Evolutionary conservation across 1,284 basidiomycete genomes (phyloP).

Genomic region (Apiotrichum mycotoxinovorans): DNA sequence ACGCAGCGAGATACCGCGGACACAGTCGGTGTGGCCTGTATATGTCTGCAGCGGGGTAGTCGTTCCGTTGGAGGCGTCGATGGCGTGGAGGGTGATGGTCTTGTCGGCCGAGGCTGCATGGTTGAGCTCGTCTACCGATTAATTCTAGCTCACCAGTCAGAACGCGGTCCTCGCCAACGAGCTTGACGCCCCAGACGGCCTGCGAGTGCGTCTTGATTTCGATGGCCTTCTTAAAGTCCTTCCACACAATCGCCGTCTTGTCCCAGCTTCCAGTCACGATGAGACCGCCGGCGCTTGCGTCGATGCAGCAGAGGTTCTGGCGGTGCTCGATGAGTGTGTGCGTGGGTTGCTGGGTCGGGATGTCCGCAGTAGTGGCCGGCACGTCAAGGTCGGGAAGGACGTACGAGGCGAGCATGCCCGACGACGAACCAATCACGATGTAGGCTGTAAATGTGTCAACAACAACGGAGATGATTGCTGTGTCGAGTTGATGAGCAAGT

Average conservation of each 20-base stretch:
- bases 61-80: conserved; percentile 52
- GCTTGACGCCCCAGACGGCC: conserved; percentile 91
- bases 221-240: conserved; percentile 67
- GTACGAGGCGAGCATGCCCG: conserved; percentile 77
- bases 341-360: conserved; percentile 62
- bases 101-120: conserved; percentile 84
- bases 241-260: conserved; percentile 94
- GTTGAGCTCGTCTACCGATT: background rate
- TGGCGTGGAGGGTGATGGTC: conserved; percentile 82
- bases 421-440: conserved; percentile 77
- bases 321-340: conserved; percentile 83
- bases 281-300: conserved; percentile 63
- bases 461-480: conserved; percentile 10
- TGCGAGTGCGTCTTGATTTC: conserved; percentile 82
- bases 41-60: conserved; percentile 67
- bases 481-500: too few relatives aligned
- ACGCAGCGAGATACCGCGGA: conserved; percentile 75
- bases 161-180: conserved; percentile 71
- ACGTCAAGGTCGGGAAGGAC: conserved; percentile 28
- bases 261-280: conserved; percentile 98
- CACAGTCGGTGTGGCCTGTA: conserved; percentile 83
- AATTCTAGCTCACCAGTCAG: conserved; percentile 65
- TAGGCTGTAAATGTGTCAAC: conserved; percentile 59
- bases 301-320: conserved; percentile 84
- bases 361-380: conserved; percentile 53